A percentile compares a stretch with the other conserved stretches of the same genome.
These are phyloP conservation scores for Coemansia sp. DNA, from an alignment of 192 early-diverging fungal genomes.

Conservation along the genomic window DNA sequence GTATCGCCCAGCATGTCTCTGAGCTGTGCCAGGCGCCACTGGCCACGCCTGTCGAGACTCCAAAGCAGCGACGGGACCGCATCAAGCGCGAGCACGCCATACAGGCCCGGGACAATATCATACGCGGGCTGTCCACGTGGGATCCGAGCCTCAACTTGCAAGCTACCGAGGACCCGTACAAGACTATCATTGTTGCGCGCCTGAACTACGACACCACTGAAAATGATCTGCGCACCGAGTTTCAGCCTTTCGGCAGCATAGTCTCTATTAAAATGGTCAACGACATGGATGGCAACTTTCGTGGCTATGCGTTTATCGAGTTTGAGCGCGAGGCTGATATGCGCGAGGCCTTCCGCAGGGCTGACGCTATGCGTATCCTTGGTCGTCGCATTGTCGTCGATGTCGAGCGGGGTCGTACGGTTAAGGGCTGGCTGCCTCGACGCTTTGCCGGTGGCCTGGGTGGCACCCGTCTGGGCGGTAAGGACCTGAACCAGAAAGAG, in stretches of 20 bases:
- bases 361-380: conserved; percentile 83
- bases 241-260: conserved; percentile 73
- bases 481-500: conserved; percentile 34
- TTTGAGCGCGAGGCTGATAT: conserved; percentile 86
- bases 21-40: conserved; percentile 15
- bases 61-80: conserved; percentile 40
- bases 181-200: conserved; percentile 84
- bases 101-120: conserved; percentile 33
- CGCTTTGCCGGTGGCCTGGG: conserved; percentile 50
- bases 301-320: conserved; percentile 96
- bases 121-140: conserved; percentile 38
- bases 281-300: conserved; percentile 67
- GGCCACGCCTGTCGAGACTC: conserved; percentile 24
- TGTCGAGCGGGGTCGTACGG: conserved; percentile 94
- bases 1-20: conserved; percentile 28
- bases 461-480: conserved; percentile 39
- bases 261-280: conserved; percentile 70
- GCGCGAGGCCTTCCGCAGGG: conserved; percentile 62
- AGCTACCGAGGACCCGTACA: conserved; percentile 83
- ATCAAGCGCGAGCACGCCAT: conserved; percentile 30
- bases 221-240: conserved; percentile 69
- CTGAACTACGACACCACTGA: conserved; percentile 57
- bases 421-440: conserved; percentile 88
- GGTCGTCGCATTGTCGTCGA: conserved; percentile 87
- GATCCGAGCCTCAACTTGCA: conserved; percentile 60